Evolutionary conservation across 352 stramenopile species (phyloP), one percentile per base, ranked within the genome.

Genomic region (Globisporangium cylindrosporum): DNA sequence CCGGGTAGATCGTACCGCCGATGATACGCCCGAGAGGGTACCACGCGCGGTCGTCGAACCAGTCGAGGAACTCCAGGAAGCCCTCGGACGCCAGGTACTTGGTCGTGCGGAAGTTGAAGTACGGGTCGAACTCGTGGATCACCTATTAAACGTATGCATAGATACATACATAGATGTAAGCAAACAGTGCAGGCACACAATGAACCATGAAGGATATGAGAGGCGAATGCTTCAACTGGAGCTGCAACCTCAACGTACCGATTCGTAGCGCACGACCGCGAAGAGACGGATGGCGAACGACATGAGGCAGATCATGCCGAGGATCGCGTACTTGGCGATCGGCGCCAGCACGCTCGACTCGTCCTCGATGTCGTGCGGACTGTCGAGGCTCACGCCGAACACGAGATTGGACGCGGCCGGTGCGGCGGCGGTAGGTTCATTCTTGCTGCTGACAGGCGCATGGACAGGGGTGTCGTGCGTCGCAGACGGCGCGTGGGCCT

Each of bases 41-140:
- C 94, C 94, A 98, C 25, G 86, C 81, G 69, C 86, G 94, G 79
- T 98, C 93, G 74, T 99, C 98, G 71, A 99, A 99, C 98, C 98
- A 99, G 65, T 98, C 84, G 56, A 98, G 86, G 80, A 99, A 99
- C 73, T 98, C 94, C 54, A 98, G 84, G 64, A 97, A 93, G n/a
- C 97, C 97, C 65, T 98, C 82, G 22, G 92, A 89, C 18, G 91
- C 87, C 49, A 99, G 79, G 86, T 97, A 98, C 80, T 99, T 98
- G 55, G 97, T 99, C 10, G 97, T 98, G 38, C 97, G 91, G 87
- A 96, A 99, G 79, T 99, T 99, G 79, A 99, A 99, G 75, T 98
- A 99, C 36, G 98, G 89, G 66, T 97, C 87, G 64, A 97, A 97
- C 76, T 97, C 89, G 77, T 97, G 86, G 71, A 96, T 97, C 27